Percentiles rank a stretch among this genome's conserved stretches.
Conservation (phyloP, 805 yeast species). For the Candida tallmaniae region DNA sequence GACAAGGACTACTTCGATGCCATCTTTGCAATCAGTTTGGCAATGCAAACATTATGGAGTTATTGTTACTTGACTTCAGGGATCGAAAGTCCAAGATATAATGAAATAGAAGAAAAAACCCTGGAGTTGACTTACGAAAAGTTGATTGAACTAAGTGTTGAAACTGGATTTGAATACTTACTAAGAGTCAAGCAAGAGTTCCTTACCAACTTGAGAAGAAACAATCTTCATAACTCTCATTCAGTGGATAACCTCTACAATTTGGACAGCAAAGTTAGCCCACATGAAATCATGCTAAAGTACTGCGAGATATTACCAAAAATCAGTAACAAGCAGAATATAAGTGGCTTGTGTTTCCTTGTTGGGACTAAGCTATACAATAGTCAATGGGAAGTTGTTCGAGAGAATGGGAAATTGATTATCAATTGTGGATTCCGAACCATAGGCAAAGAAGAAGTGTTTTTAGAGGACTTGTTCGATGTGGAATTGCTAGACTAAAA, state of each 20-base stretch:
- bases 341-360: conserved; percentile 39
- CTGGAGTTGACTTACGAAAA: conserved; percentile 17
- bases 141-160: conserved; percentile 26
- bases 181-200: conserved; percentile 32
- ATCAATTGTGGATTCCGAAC: conserved; percentile 39
- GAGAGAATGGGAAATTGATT: conserved; percentile 40
- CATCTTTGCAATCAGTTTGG: conserved; percentile 33
- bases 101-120: conserved; percentile 15
- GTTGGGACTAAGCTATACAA: conserved; percentile 32
- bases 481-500: conserved; percentile 12
- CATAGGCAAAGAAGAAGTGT: conserved; percentile 31
- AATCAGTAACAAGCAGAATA: conserved; percentile 32
- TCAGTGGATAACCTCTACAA: conserved; percentile 15
- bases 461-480: conserved; percentile 34
- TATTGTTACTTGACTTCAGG: conserved; percentile 32
- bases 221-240: conserved; percentile 21
- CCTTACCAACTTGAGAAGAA: conserved; percentile 19
- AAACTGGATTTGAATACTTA: conserved; percentile 35
- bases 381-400: conserved; percentile 40
- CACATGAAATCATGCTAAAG: conserved; percentile 27
- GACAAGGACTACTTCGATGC: conserved; percentile 33
- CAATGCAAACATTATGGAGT: conserved; percentile 39
- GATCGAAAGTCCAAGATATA: conserved; percentile 7
- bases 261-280: conserved; percentile 11
- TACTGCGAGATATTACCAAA: conserved; percentile 30